Evolutionary conservation across 1,139 yeast species (phyloP).

Genomic region (Magnusiomyces fungicola): DNA sequence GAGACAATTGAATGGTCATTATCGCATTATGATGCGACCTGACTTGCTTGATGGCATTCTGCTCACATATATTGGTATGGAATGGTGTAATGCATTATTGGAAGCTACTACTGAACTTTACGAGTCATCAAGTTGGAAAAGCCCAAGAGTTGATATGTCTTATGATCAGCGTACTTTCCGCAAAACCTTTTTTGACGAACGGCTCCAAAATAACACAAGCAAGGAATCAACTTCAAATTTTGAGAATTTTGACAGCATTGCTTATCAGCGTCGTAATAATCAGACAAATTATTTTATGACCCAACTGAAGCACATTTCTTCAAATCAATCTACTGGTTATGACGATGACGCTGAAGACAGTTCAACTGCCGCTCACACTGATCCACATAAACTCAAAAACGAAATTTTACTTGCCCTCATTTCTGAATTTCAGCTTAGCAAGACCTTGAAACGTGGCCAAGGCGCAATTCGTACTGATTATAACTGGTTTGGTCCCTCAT

Average conservation of each 20-base stretch:
- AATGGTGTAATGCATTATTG: slow-evolving; percentile 10
- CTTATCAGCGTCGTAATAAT: slow-evolving; percentile 1
- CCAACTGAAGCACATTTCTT: slow-evolving; percentile 3
- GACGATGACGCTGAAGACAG: slow-evolving; percentile 5
- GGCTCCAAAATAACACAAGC: slow-evolving; percentile 3
- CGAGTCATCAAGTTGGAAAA: slow-evolving; percentile 1
- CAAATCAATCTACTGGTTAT: background rate
- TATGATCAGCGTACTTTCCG: background rate
- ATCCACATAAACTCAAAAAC: slow-evolving; percentile 9
- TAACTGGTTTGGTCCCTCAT: slow-evolving; percentile 19
- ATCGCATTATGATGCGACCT: slow-evolving; percentile 17
- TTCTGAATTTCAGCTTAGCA: slow-evolving; percentile 14
- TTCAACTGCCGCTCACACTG: background rate
- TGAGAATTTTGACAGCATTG: slow-evolving; percentile 10
- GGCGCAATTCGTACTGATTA: slow-evolving; percentile 19
- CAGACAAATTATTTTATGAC: slow-evolving; percentile 7
- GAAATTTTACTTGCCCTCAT: slow-evolving; percentile 12
- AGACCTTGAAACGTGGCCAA: slow-evolving; percentile 14
- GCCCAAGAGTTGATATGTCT: background rate
- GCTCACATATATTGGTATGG: slow-evolving; percentile 15
- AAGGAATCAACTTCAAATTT: slow-evolving; percentile 1
- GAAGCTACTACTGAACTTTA: background rate
- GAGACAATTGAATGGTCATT: slow-evolving; percentile 19
- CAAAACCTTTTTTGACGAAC: background rate
- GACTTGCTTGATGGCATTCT: slow-evolving; percentile 18